Conservation (phyloP, 2,329 filamentous ascomycete species). For the Pseudocercospora fuligena region DNA sequence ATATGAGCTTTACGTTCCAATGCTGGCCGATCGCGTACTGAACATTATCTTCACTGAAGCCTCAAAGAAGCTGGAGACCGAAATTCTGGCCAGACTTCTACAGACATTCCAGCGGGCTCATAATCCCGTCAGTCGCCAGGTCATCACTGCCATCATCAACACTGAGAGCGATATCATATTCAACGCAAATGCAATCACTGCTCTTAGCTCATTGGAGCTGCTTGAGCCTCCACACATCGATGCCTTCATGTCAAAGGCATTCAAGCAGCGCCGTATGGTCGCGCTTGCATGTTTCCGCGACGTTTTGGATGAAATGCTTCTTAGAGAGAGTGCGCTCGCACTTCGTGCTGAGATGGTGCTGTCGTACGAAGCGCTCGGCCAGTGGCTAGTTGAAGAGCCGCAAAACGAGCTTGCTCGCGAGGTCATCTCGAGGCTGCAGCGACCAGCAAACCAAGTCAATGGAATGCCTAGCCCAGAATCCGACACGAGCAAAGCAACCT, state of each 20-base stretch:
- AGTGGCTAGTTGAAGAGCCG: slow-evolving; percentile 78
- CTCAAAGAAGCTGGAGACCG: slow-evolving; percentile 62
- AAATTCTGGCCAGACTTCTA: slow-evolving; percentile 66
- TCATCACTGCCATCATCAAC: slow-evolving; percentile 56
- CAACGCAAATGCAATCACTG: slow-evolving; percentile 65
- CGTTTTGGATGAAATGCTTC: slow-evolving; percentile 76
- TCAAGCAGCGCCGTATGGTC: slow-evolving; percentile 71
- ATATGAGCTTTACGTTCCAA: slow-evolving; percentile 49
- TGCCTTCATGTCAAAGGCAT: slow-evolving; percentile 71
- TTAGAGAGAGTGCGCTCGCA: slow-evolving; percentile 76
- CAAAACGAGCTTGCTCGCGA: slow-evolving; percentile 68
- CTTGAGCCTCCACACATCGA: slow-evolving; percentile 64
- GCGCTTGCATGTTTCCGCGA: slow-evolving; percentile 81
- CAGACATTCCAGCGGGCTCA: slow-evolving; percentile 66
- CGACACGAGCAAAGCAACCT: slow-evolving; percentile 68
- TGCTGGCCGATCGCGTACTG: slow-evolving; percentile 24
- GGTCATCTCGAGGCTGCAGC: slow-evolving; percentile 69
- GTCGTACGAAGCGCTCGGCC: slow-evolving; percentile 79
- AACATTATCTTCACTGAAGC: slow-evolving; percentile 59
- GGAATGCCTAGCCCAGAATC: slow-evolving; percentile 63
- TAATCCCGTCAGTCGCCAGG: slow-evolving; percentile 59
- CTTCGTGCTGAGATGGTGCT: slow-evolving; percentile 84
- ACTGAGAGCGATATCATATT: slow-evolving; percentile 65
- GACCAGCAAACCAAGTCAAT: slow-evolving; percentile 61
- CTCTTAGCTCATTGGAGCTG: slow-evolving; percentile 63